phyloP scores from a whole-genome alignment of 2,329 filamentous ascomycete genomes.

The Fusarium robinianum region DNA sequence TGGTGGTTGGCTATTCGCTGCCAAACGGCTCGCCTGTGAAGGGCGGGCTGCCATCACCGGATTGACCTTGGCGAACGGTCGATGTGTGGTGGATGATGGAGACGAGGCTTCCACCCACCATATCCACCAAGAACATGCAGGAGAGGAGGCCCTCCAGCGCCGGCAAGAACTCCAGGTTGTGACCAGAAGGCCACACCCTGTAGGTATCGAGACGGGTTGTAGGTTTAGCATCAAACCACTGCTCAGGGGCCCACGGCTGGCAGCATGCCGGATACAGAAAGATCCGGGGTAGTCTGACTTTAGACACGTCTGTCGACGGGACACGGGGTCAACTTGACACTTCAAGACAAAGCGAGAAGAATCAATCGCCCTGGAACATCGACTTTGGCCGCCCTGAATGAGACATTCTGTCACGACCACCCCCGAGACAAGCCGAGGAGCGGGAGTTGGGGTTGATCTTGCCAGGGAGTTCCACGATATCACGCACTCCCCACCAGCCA shows the following conservation, averaged over 20 bases:
- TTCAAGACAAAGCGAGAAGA: constrained; percentile 15
- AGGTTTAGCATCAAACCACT: constrained; percentile 15
- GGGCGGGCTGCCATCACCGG: constrained; percentile 19
- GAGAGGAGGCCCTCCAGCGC: constrained; percentile 8
- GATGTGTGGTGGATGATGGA: constrained; percentile 12
- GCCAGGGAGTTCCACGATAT: constrained; percentile 14
- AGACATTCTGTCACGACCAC: too few relatives aligned
- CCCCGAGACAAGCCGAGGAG: constrained; percentile 11
- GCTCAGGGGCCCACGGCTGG: constrained; percentile 1
- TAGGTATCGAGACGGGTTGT: constrained; percentile 11
- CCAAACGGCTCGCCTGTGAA: constrained; percentile 14
- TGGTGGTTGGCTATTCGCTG: constrained; percentile 21
- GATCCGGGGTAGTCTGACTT: constrained; percentile 26
- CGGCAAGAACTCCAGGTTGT: constrained; percentile 10
- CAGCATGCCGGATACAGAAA: constrained; percentile 8
- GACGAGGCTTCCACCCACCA: constrained; percentile 13
- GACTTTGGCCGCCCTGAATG: background rate
- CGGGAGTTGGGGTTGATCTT: constrained; percentile 6
- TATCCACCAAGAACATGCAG: constrained; percentile 18
- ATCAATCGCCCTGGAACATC: constrained; percentile 6
- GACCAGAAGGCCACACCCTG: constrained; percentile 17
- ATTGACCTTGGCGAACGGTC: constrained; percentile 22
- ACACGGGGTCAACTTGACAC: constrained; percentile 12
- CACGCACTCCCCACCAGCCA: constrained; percentile 11
- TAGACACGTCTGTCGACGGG: constrained; percentile 20